Base-by-base conservation (phyloP, 768 basidiomycete species). In the Panaeolus cyanescens region DNA sequence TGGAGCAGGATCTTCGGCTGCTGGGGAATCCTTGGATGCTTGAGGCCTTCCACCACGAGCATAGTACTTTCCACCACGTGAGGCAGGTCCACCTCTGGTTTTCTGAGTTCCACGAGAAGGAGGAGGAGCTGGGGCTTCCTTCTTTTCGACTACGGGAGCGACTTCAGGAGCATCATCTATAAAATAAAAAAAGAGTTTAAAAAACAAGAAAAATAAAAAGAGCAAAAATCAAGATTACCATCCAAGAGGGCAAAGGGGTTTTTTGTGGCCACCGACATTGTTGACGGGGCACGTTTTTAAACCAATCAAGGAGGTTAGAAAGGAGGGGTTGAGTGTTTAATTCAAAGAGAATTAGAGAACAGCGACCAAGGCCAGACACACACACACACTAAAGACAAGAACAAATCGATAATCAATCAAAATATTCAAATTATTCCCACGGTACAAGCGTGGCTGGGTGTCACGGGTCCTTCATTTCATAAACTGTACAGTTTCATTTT, bases 191-290 rank as follows among this genome's bases (percentile, higher is more conserved):
- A 61, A 58, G 60, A 55, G 61, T n/a, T 61, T 60, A 62, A 60
- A 62, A 66, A 56, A 68, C 57, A 22, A 37, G 30, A 60, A 65
- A 45, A n/a, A 62, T 15, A 64, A 60, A 58, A 54, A 45, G 30
- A 42, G 37, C 8, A 53, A 54, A 84, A 80, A 42, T 40, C 8
- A 53, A 54, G 84, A 80, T 62, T 67, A 92, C 91, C 89, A 74
- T 89, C 87, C 76, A 93, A 82, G 78, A 93, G 70, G 76, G 91
- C 86, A 80, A 93, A 94, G 67, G 89, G 88, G 80, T 93, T 93
- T 85, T 80, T 87, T 73, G 87, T 87, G 80, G 89, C 92, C 86
- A 93, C 91, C 90, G 92, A 92, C 91, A 94, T 93, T 72, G 76
- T 85, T 78, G 84, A 81, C 84, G 86, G 86, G 83, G 86, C 84